Evolutionary conservation across 768 basidiomycete genomes (phyloP), one percentile per base, ranked within the genome.

Genomic region (Suillus subalutaceus): DNA sequence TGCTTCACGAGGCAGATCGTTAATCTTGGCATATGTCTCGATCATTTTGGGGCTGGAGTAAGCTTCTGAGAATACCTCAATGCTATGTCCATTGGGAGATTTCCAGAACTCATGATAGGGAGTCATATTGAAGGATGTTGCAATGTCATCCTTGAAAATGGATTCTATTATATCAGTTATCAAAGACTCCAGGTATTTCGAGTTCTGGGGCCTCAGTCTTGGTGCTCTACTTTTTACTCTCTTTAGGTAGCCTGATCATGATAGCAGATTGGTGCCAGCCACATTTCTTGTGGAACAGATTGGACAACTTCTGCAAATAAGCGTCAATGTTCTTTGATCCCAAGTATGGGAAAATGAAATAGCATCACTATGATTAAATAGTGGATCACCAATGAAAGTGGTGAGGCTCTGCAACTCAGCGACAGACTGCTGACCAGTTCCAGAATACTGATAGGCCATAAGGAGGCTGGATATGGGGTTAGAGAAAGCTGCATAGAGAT

Each of bases 351-450:
- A 62, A 63, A 78, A 77, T 1, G 65, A 68, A 1, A n/a, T 0
- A 10, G 78, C 66, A 26, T 78, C 67, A 12, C 63, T 43, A 0
- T 7, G 8, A 6, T 73, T 58, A 63, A 80, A 79, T 15, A 67
- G 66, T 5, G 58, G 52, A 23, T 71, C 69, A 0, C 59, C 26
- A 10, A 79, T 56, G 12, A 75, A 78, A 1, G 68, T 66, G 7
- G 76, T 73, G 0, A 82, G 71, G 0, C 63, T 63, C 15, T 79
- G 63, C 0, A 77, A 40, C 30, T 79, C 77, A 0, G 15, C 38
- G 3, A 65, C 48, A 0, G 79, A 75, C 63, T 79, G 80, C 2
- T 0, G 71, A 67, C 52, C 8, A 18, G 43, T 44, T 7, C 43
- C 20, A 2, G 43, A 44, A 18, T 44, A 44, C 4, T 44, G 43